Conservation (phyloP, 2,329 filamentous ascomycete species). For the Alternaria hordeiaustralica region DNA sequence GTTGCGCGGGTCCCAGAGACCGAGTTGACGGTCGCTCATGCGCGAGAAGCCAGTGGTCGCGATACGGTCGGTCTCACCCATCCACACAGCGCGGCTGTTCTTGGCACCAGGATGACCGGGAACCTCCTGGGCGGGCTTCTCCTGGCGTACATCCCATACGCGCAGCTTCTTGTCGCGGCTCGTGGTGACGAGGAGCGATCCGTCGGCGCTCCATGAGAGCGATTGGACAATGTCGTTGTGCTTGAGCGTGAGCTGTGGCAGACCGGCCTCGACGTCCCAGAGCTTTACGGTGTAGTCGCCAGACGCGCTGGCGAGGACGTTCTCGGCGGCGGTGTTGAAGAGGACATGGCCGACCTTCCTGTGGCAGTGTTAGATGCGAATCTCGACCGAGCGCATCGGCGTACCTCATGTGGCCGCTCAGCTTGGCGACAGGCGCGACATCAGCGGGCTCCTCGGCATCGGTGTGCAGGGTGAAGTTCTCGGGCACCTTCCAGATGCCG, state of each 20-base stretch:
- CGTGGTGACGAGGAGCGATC: slow-evolving; percentile 85
- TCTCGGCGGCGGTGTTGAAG: slow-evolving; percentile 96
- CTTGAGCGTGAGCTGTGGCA: slow-evolving; percentile 76
- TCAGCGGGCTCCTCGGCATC: slow-evolving; percentile 84
- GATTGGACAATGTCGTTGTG: slow-evolving; percentile 94
- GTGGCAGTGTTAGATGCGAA: slow-evolving; percentile 26
- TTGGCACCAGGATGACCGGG: slow-evolving; percentile 91
- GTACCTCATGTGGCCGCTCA: slow-evolving; percentile 86
- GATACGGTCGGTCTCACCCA: slow-evolving; percentile 95
- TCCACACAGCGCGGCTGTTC: slow-evolving; percentile 95
- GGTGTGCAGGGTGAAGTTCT: slow-evolving; percentile 82
- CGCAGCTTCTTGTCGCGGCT: slow-evolving; percentile 98
- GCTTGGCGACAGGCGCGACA: slow-evolving; percentile 79
- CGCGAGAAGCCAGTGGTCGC: slow-evolving; percentile 96
- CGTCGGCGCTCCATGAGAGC: slow-evolving; percentile 92
- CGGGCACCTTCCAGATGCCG: slow-evolving; percentile 93
- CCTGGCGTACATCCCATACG: slow-evolving; percentile 95
- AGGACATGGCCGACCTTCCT: slow-evolving; percentile 98
- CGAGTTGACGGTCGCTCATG: slow-evolving; percentile 97
- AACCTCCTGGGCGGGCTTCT: slow-evolving; percentile 83
- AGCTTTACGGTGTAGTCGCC: slow-evolving; percentile 95
- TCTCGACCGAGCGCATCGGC: slow-evolving; percentile 21
- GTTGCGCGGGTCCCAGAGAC: slow-evolving; percentile 90
- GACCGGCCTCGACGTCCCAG: slow-evolving; percentile 87
- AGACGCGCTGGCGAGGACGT: slow-evolving; percentile 92